Evolutionary conservation across 1,284 basidiomycete species (phyloP).

Genomic region (Phellopilus nigrolimitatus): DNA sequence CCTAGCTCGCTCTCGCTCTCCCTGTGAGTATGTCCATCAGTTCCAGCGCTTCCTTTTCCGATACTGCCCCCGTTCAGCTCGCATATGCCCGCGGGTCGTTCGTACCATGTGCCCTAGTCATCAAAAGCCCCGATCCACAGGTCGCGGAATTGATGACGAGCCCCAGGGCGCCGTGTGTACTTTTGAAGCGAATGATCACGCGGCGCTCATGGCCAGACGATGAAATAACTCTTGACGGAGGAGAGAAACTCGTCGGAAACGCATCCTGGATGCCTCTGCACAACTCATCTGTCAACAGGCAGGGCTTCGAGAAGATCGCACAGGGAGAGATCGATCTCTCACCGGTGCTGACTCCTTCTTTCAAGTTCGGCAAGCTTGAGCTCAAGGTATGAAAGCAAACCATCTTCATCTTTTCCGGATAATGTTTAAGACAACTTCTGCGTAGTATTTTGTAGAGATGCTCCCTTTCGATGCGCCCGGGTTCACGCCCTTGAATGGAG

Average conservation of each 20-base stretch:
- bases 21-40: slow-evolving; percentile 7
- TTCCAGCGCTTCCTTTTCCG: background rate
- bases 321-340: slow-evolving; percentile 16
- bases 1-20: slow-evolving; percentile 15
- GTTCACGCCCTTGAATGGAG: background rate
- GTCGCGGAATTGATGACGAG: slow-evolving; percentile 9
- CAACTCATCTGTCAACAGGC: background rate
- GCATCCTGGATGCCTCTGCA: slow-evolving; percentile 3
- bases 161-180: background rate
- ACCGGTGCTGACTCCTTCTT: slow-evolving; percentile 4
- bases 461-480: slow-evolving; percentile 8
- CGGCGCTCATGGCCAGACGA: slow-evolving; percentile 1
- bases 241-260: slow-evolving; percentile 5
- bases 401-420: background rate
- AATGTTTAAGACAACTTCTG: background rate
- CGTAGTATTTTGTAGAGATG: slow-evolving; percentile 11
- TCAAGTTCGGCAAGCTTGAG: slow-evolving; percentile 14
- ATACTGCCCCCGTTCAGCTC: slow-evolving; percentile 3
- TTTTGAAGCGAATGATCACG: slow-evolving; percentile 8
- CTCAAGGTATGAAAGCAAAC: slow-evolving; percentile 5
- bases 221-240: slow-evolving; percentile 9
- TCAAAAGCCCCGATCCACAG: slow-evolving; percentile 6
- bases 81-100: slow-evolving; percentile 14
- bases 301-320: background rate
- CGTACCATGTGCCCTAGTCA: slow-evolving; percentile 12